Evolutionary conservation across 2,329 filamentous ascomycete species (phyloP).

Genomic region (Arachnomyces sp.): DNA sequence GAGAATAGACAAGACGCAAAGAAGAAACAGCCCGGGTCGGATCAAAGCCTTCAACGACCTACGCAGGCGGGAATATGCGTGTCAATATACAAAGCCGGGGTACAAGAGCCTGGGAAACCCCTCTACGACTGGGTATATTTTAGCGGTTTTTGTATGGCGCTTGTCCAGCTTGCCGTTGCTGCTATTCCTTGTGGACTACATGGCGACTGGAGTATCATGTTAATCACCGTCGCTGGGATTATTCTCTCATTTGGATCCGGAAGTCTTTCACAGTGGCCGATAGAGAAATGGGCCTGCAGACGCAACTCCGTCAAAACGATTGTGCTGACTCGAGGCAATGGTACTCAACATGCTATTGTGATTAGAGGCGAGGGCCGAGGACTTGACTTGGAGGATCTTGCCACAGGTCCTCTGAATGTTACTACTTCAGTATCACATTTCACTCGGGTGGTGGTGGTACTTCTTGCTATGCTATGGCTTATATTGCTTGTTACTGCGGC

Average conservation of each 20-base stretch:
- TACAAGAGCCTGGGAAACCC: constrained; percentile 10
- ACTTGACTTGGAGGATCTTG: constrained; percentile 38
- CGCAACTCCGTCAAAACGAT: constrained; percentile 21
- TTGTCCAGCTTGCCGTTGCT: constrained; percentile 26
- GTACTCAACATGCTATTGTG: constrained; percentile 33
- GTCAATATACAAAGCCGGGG: constrained; percentile 18
- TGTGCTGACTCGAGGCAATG: constrained; percentile 37
- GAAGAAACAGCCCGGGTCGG: too few species aligned
- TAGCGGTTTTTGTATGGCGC: constrained; percentile 15
- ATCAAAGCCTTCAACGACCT: constrained; percentile 10
- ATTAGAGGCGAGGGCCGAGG: constrained; percentile 27
- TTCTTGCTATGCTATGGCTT: constrained; percentile 32
- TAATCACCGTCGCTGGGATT: constrained; percentile 34
- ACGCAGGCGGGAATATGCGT: constrained; percentile 19
- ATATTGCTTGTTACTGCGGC: constrained; percentile 34
- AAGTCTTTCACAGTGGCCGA: constrained; percentile 35
- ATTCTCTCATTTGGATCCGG: constrained; percentile 30
- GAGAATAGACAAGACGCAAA: constrained; percentile 1
- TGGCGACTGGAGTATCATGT: constrained; percentile 34
- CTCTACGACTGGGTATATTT: constrained; percentile 21
- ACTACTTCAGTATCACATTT: background rate
- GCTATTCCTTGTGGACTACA: constrained; percentile 25
- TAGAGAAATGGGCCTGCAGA: constrained; percentile 39
- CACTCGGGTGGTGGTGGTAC: constrained; percentile 1
- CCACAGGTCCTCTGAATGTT: constrained; percentile 17